Base-by-base conservation (phyloP, 352 stramenopile species). In the Phytophthora syringae region DNA sequence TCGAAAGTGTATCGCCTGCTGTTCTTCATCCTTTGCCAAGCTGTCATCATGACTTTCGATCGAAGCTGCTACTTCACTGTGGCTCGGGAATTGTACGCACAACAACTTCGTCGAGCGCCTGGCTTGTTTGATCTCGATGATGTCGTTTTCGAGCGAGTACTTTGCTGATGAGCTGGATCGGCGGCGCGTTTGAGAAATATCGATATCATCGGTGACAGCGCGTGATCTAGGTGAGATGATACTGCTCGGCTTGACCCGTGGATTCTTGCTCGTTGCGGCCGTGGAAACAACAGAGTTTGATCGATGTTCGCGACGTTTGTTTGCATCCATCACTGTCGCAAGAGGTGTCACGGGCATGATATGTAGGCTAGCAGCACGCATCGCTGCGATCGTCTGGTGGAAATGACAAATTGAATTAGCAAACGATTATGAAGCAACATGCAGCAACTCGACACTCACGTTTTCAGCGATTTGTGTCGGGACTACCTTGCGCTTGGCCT, bases 401-500 rank as follows among this genome's bases (percentile, higher is more conserved):
- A 24, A 18, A 57, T 13, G 3, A 25, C 39, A 25, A 44, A 48
- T 12, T 36, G 16, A 24, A 37, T 55, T 7, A 60, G 11, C 9
- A 39, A 15, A 24, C 32, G 5, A 48, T 24, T 36, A 20, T 32
- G 16, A 60, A 21, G 10, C 27, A 47, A 24, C 5, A 25, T 43
- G 2, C n/a, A 43, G 18, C 39, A 16, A 7, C 9, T 27, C 2
- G 3, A 2, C 3, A 16, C 64, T 22, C 54, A 92, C 82, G 20
- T 89, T 75, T n/a, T 74, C 64, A 4, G 66, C 52, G 54, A 91
- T 72, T 20, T 67, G 56, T 15, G 63, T 53, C 20, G 84, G 51
- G 30, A 88, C 34, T 39, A 93, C 74, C 7, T 74, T 74, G 21
- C 81, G 81, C 28, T 89, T 90, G 22, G 82, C 85, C 57, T 91